Evolutionary conservation across 2,329 filamentous ascomycete genomes (phyloP).

Genomic region (Trichophyton mentagrophytes): DNA sequence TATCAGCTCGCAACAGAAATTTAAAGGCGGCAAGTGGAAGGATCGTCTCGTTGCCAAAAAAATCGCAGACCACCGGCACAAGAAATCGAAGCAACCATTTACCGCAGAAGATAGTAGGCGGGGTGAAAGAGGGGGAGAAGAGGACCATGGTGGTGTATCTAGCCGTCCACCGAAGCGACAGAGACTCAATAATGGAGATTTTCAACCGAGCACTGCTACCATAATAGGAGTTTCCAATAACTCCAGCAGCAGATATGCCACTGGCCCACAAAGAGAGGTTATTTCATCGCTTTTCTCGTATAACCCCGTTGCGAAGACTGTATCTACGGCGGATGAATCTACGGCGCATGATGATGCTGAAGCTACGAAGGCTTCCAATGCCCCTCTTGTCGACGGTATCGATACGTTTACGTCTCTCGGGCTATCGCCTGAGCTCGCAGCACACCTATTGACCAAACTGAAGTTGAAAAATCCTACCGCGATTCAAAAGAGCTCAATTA

Average conservation of each 20-base stretch:
- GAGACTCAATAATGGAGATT: slow-evolving; percentile 28
- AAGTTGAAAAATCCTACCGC: slow-evolving; percentile 81
- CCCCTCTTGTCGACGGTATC: slow-evolving; percentile 69
- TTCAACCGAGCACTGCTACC: slow-evolving; percentile 18
- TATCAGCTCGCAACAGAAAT: slow-evolving; percentile 47
- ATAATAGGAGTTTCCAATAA: slow-evolving; percentile 6
- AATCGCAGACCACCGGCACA: slow-evolving; percentile 43
- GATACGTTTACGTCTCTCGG: slow-evolving; percentile 80
- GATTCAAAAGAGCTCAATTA: slow-evolving; percentile 82
- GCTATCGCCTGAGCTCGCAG: slow-evolving; percentile 64
- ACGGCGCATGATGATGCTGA: slow-evolving; percentile 32
- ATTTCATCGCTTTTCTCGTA: slow-evolving; percentile 87
- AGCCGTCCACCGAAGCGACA: slow-evolving; percentile 30
- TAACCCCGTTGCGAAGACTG: slow-evolving; percentile 59
- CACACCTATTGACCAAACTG: slow-evolving; percentile 74
- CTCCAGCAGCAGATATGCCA: slow-evolving; percentile 9
- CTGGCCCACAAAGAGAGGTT: slow-evolving; percentile 41
- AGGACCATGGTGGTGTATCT: slow-evolving; percentile 13
- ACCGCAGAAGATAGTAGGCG: background rate
- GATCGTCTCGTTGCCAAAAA: slow-evolving; percentile 74
- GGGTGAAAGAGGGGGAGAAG: slow-evolving; percentile 22
- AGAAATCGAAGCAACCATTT: slow-evolving; percentile 20
- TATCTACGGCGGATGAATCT: slow-evolving; percentile 18
- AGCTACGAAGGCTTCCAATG: slow-evolving; percentile 69
- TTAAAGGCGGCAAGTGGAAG: slow-evolving; percentile 88